Percentiles rank a stretch among this genome's conserved stretches.
Evolutionary conservation across 2,329 filamentous ascomycete genomes (phyloP).

Genomic region (Fusarium sambucinum): DNA sequence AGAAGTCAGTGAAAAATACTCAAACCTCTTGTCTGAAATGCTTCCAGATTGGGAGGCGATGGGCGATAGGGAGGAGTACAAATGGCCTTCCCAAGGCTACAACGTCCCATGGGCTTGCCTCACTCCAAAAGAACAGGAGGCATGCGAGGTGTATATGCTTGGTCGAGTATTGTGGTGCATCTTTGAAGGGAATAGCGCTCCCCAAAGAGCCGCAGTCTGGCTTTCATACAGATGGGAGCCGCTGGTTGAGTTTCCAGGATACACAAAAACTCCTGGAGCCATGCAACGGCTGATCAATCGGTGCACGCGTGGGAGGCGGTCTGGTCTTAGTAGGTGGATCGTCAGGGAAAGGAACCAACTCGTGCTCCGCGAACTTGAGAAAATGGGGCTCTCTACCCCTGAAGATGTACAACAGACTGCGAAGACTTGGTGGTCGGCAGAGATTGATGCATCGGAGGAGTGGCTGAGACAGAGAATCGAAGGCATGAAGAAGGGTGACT

Average conservation of each 20-base stretch:
- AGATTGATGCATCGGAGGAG: conserved; percentile 61
- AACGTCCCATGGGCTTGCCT: conserved; percentile 69
- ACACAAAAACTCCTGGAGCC: conserved; percentile 59
- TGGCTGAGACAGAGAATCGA: conserved; percentile 59
- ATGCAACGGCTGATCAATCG: conserved; percentile 63
- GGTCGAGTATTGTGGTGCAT: conserved; percentile 72
- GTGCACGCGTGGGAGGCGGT: conserved; percentile 64
- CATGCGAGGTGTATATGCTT: conserved; percentile 72
- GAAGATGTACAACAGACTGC: conserved; percentile 55
- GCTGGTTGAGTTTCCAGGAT: conserved; percentile 67
- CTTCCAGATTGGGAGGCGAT: conserved; percentile 60
- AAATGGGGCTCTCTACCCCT: conserved; percentile 51
- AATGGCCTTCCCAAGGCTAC: conserved; percentile 63
- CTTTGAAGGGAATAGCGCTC: conserved; percentile 70
- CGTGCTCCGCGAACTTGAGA: conserved; percentile 55
- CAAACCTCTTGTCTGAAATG: conserved; percentile 56
- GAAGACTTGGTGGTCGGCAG: conserved; percentile 61
- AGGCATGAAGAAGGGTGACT: conserved; percentile 56
- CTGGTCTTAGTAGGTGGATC: conserved; percentile 59
- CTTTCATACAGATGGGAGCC: conserved; percentile 70
- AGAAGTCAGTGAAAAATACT: conserved; percentile 57
- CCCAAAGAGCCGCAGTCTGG: conserved; percentile 68
- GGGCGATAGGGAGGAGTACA: conserved; percentile 59
- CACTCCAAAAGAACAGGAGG: conserved; percentile 64
- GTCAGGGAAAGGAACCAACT: conserved; percentile 61